Percentiles rank a stretch among this genome's conserved stretches.
phyloP scores from a whole-genome alignment of 805 yeast genomes.

The Cyberlindnera japonica region DNA sequence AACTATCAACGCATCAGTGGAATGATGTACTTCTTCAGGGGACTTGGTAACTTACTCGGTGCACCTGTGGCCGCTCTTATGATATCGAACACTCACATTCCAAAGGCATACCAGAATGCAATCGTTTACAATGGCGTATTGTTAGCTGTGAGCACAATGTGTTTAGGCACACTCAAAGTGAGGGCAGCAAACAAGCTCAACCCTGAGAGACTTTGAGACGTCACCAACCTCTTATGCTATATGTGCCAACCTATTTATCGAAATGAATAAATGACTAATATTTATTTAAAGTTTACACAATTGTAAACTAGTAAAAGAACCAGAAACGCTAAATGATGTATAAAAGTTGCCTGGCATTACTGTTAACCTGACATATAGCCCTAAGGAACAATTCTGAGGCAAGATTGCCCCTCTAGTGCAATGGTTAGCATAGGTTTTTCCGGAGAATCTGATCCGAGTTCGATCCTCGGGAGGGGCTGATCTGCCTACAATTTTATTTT shows the following conservation, averaged over 20 bases:
- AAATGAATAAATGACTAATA: background rate
- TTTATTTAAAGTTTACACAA: background rate
- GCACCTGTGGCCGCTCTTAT: slow-evolving; percentile 35
- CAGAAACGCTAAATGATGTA: background rate
- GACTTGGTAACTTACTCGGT: slow-evolving; percentile 33
- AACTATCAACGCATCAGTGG: slow-evolving; percentile 34
- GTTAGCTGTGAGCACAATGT: slow-evolving; percentile 6
- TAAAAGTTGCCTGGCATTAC: no score
- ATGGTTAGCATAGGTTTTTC: slow-evolving; percentile 50
- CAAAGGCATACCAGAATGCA: slow-evolving; percentile 25
- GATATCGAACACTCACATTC: slow-evolving; percentile 17
- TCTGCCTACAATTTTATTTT: slow-evolving; percentile 17
- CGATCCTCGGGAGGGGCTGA: slow-evolving; percentile 51
- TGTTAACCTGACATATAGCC: no score
- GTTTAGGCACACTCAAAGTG: slow-evolving; percentile 2
- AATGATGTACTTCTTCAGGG: slow-evolving; percentile 33
- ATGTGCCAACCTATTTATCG: background rate
- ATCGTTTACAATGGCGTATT: slow-evolving; percentile 30
- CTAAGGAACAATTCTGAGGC: slow-evolving; percentile 4
- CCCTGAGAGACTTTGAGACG: slow-evolving; percentile 2
- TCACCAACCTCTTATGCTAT: no score
- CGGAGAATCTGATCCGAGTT: slow-evolving; percentile 54
- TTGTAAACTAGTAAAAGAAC: background rate
- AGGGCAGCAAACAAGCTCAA: slow-evolving; percentile 3
- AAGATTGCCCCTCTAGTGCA: slow-evolving; percentile 46